Evolutionary conservation across 148 eudicot genomes (phyloP), one percentile per base, ranked within the genome.

Genomic region (Dianthus caryophyllus): DNA sequence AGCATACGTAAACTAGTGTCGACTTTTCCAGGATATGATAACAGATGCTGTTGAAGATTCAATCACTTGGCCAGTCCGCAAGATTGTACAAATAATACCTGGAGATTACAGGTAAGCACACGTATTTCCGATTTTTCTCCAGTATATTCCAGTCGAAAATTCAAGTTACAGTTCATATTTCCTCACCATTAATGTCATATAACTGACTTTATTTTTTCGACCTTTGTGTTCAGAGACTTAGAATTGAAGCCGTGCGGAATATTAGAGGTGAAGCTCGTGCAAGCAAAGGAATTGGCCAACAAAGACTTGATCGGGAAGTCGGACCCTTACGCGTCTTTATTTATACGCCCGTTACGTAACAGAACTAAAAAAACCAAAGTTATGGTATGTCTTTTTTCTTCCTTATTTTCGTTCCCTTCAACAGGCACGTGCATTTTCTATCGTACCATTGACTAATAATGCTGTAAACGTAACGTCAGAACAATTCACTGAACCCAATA

Each of bases 21-120:
- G n/a, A n/a, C 38, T 36, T 66, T 11, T 66, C 24, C 75, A 91
- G 96, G 88, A 77, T 65, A 88, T 82, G 16, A 91, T 91, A 70
- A 82, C 86, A 64, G 93, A 91, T 83, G 92, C 97, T 44, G 72
- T 91, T 67, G 97, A 87, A 79, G 97, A 88, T 82, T 91, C 96
- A 15, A 83, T 91, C 58, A 81, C 87, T 6, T 91, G 97, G 97
- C 96, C 97, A 26, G 88, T 91, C 66, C 87, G 96, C 27, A 72
- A 81, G 73, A 82, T 91, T 41, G 77, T 91, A 76, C 84, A 85
- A 27, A 91, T 91, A 58, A 46, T 91, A 64, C 97, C 96, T 30
- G 97, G 97, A 69, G 93, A 91, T 75, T 91, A 91, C 74, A 84
- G 96, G 96, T 82, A 57, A 71, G 33, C 27, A 24, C 29, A 61